Percentiles rank a stretch among this genome's conserved stretches.
phyloP scores from a whole-genome alignment of 768 basidiomycete species.

The Leccinum barrowsii region DNA sequence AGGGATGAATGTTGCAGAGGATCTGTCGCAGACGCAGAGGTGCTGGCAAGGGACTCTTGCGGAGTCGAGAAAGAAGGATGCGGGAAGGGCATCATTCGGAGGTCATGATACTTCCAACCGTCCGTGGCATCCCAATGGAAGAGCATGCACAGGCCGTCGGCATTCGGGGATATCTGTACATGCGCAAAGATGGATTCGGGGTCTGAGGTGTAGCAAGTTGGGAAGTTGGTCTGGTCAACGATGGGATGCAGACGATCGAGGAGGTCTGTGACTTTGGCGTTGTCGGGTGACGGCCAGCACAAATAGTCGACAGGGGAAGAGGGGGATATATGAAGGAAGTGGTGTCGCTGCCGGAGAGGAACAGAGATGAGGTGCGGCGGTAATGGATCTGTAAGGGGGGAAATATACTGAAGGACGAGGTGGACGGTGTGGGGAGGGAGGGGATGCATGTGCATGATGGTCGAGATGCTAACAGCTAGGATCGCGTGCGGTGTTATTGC shows the following conservation, averaged over 20 bases:
- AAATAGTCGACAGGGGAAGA: constrained; percentile 55
- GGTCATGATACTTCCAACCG: constrained; percentile 71
- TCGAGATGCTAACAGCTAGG: too few relatives aligned
- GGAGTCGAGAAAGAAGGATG: constrained; percentile 31
- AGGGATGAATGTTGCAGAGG: background rate
- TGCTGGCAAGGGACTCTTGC: constrained; percentile 22
- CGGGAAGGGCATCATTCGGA: constrained; percentile 70
- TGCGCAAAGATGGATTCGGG: constrained; percentile 55
- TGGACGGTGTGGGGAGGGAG: constrained; percentile 38
- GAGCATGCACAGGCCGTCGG: constrained; percentile 50
- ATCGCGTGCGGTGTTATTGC: too few relatives aligned
- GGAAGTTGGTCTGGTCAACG: constrained; percentile 29
- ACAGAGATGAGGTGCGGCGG: constrained; percentile 60
- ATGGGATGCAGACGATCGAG: constrained; percentile 37
- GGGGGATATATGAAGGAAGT: constrained; percentile 53
- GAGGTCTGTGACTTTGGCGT: constrained; percentile 37
- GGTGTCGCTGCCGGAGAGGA: constrained; percentile 60
- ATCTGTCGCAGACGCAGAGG: constrained; percentile 18
- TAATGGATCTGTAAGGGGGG: constrained; percentile 46
- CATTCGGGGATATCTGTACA: constrained; percentile 40
- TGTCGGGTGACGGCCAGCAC: constrained; percentile 55
- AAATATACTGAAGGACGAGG: constrained; percentile 55
- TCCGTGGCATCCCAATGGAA: constrained; percentile 60
- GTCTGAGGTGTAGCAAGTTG: constrained; percentile 43
- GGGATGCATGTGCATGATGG: constrained; percentile 30